These are phyloP conservation scores for Priceomyces medius DNA, from an alignment of 805 yeast genomes.

Conservation along the genomic window DNA sequence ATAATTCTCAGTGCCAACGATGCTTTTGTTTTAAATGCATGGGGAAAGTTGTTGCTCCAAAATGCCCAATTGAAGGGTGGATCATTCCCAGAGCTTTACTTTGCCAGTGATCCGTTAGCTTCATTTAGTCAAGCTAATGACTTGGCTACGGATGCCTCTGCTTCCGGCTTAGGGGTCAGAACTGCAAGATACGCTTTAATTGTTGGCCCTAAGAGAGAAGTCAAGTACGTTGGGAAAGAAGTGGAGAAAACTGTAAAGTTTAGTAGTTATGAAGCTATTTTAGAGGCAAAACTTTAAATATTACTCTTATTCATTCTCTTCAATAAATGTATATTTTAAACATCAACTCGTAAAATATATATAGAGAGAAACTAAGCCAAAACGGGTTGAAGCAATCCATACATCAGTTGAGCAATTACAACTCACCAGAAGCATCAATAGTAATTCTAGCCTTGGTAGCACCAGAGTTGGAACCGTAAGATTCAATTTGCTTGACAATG, in stretches of 20 bases:
- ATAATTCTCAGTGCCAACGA: constrained; percentile 42
- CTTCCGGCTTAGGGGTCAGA: constrained; percentile 38
- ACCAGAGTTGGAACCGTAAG: constrained; percentile 68
- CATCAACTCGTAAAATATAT: background rate
- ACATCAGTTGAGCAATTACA: constrained; percentile 27
- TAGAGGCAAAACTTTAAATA: constrained; percentile 33
- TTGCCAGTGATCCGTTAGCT: constrained; percentile 42
- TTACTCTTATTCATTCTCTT: background rate
- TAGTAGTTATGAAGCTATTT: constrained; percentile 39
- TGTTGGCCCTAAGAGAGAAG: constrained; percentile 24
- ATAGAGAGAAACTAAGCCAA: background rate
- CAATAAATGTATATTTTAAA: constrained; percentile 1
- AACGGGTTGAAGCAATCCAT: background rate
- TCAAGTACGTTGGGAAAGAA: constrained; percentile 37
- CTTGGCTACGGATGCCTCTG: constrained; percentile 35
- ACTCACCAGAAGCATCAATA: constrained; percentile 62
- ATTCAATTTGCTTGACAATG: constrained; percentile 57
- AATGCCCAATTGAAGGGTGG: constrained; percentile 16
- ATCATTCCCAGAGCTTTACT: constrained; percentile 29
- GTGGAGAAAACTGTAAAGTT: constrained; percentile 29
- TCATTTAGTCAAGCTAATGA: constrained; percentile 28
- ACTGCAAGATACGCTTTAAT: constrained; percentile 42
- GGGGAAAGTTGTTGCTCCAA: constrained; percentile 42
- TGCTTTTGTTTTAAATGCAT: constrained; percentile 43
- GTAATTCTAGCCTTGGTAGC: constrained; percentile 61